phyloP scores from a whole-genome alignment of 306 rosid species.

The Trifolium repens region DNA sequence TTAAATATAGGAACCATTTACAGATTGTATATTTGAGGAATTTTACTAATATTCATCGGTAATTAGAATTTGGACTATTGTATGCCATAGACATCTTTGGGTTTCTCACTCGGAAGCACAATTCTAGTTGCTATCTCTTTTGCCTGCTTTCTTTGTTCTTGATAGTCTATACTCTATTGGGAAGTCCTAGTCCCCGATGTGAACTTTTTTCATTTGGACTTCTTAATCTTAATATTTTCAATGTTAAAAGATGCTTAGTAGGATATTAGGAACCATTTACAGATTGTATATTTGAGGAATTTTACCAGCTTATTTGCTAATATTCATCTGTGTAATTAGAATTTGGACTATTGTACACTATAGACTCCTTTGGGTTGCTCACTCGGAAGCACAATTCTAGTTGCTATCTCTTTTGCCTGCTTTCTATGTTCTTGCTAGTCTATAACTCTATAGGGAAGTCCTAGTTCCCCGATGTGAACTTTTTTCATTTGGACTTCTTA shows the following conservation, averaged over 20 bases:
- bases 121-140: no score
- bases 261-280: constrained; percentile 25
- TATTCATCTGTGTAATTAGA: background rate
- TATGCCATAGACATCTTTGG: no score
- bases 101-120: no score
- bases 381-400: no score
- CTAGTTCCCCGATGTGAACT: background rate
- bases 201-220: constrained; percentile 1
- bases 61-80: no score
- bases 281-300: no score
- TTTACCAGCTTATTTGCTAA: background rate
- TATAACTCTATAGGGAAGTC: background rate
- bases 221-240: constrained; percentile 10
- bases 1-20: constrained; percentile 18
- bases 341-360: no score
- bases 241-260: no score
- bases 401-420: no score
- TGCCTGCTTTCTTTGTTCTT: background rate
- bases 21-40: no score
- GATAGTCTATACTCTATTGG: background rate
- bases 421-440: background rate
- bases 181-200: constrained; percentile 2
- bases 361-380: no score
- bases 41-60: no score
- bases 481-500: constrained; percentile 6